Percentiles rank a stretch among this genome's conserved stretches.
Evolutionary conservation across 2,329 filamentous ascomycete species (phyloP).

Genomic region (Fusarium buharicum): DNA sequence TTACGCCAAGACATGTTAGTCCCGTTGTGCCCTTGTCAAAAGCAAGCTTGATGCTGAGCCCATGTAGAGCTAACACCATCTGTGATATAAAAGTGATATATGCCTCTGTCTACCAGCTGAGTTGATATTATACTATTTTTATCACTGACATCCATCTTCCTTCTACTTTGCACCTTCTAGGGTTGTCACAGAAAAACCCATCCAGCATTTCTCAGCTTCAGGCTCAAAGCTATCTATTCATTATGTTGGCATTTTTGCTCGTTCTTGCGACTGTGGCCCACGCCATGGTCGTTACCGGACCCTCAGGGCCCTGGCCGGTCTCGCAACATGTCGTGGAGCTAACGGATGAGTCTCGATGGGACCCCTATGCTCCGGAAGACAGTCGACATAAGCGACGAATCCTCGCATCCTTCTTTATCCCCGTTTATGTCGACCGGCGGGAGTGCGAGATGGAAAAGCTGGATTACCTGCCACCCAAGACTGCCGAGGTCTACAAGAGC

Average conservation of each 20-base stretch:
- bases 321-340: constrained; percentile 28
- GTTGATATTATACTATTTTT: no score
- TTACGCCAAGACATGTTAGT: no score
- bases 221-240: no score
- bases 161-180: no score
- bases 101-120: no score
- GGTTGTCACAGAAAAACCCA: no score
- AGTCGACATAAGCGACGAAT: constrained; percentile 28
- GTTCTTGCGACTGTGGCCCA: constrained; percentile 7
- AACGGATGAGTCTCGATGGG: constrained; percentile 32
- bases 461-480: constrained; percentile 31
- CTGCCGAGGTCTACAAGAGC: constrained; percentile 1
- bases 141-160: no score
- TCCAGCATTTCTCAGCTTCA: no score
- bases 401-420: constrained; percentile 24
- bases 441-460: constrained; percentile 13
- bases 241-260: neutral
- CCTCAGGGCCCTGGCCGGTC: constrained; percentile 19
- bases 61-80: no score
- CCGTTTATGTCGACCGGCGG: constrained; percentile 1
- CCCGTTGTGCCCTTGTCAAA: no score
- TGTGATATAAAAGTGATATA: no score
- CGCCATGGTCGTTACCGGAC: constrained; percentile 20
- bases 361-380: constrained; percentile 31
- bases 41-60: no score